Evolutionary conservation across 1,284 basidiomycete species (phyloP).

Genomic region (Malassezia yamatoensis): DNA sequence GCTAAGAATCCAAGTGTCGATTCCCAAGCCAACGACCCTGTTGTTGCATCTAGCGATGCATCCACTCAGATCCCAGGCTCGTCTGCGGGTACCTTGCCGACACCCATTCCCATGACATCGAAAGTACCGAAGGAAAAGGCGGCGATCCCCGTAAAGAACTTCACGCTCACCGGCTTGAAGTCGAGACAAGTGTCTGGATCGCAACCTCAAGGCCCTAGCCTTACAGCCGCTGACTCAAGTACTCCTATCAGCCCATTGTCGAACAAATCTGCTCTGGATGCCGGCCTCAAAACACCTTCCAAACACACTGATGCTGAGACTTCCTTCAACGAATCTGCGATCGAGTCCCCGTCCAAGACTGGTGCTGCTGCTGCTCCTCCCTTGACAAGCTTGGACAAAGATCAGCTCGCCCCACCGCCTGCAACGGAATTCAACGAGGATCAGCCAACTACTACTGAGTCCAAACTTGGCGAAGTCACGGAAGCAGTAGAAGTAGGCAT

Average conservation of each 20-base stretch:
- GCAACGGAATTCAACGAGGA: background rate
- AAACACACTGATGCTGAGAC: constrained; percentile 1
- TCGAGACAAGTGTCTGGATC: background rate
- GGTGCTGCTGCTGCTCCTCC: background rate
- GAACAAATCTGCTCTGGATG: background rate
- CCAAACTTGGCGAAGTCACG: background rate
- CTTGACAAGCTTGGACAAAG: background rate
- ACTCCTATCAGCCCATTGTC: background rate
- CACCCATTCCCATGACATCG: background rate
- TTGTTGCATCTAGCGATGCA: background rate
- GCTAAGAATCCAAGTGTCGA: background rate
- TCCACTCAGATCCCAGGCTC: background rate
- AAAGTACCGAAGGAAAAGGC: background rate
- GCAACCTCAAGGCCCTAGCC: background rate
- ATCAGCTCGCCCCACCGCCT: background rate
- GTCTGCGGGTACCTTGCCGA: background rate
- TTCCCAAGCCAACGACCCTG: background rate
- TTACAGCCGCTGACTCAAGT: background rate
- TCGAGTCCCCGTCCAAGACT: background rate
- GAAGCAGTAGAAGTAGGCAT: background rate
- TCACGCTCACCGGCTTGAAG: background rate
- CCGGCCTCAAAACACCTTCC: background rate
- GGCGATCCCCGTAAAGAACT: background rate
- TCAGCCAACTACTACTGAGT: no score
- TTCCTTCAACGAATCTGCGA: background rate